Evolutionary conservation across 2,329 filamentous ascomycete species (phyloP).

Genomic region (Verticillium tricorpus): DNA sequence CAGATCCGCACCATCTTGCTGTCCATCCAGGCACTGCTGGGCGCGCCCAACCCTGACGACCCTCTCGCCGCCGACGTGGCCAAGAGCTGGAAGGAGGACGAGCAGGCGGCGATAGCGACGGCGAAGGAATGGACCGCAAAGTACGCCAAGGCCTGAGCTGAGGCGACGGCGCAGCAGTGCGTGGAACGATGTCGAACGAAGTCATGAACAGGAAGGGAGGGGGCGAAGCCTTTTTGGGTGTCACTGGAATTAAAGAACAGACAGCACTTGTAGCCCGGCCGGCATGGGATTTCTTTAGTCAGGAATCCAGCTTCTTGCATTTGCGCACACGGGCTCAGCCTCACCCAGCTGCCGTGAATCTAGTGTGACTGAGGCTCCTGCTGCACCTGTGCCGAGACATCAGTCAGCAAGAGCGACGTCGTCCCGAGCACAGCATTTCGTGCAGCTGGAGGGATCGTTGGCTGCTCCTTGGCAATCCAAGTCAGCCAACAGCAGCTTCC

Average conservation of each 20-base stretch:
- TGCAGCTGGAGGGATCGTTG: not conserved
- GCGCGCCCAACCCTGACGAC: constrained; percentile 95
- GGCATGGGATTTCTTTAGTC: not conserved
- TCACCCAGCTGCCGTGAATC: not conserved
- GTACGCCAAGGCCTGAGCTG: constrained; percentile 57
- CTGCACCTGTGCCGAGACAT: not conserved
- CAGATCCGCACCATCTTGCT: constrained; percentile 98
- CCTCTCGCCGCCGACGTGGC: constrained; percentile 97
- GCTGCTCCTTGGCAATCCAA: not conserved
- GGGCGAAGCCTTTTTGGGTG: not conserved
- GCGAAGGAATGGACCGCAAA: constrained; percentile 88
- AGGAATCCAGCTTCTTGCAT: not conserved
- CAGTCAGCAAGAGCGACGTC: not conserved
- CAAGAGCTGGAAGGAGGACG: constrained; percentile 96
- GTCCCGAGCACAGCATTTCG: not conserved
- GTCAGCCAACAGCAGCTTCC: not conserved
- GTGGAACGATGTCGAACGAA: not conserved
- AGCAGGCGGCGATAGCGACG: constrained; percentile 85
- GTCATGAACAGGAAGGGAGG: not conserved
- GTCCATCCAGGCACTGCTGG: constrained; percentile 93
- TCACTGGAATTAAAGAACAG: not conserved
- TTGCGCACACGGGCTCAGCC: not conserved
- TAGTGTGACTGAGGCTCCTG: not conserved
- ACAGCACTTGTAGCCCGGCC: not conserved
- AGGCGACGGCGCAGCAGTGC: not conserved